Evolutionary conservation across 345 rosid species (phyloP).

Genomic region (Bretschneidera sinensis): DNA sequence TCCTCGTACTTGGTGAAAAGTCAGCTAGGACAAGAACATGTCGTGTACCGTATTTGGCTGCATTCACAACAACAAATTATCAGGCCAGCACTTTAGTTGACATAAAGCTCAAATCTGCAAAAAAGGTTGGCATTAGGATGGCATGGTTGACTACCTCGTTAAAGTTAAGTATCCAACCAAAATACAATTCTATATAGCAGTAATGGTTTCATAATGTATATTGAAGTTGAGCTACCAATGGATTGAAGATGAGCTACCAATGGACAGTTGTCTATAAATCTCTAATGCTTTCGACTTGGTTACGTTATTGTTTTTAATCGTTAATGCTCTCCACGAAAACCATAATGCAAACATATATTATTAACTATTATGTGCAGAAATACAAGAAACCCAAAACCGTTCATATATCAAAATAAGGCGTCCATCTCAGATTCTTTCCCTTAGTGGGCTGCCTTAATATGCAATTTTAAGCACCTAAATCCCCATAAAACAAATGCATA

Average conservation of each 20-base stretch:
- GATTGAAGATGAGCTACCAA: too few species aligned
- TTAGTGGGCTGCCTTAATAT: too few species aligned
- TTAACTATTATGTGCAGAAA: too few species aligned
- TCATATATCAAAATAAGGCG: too few species aligned
- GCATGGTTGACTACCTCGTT: neutral
- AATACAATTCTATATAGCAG: neutral
- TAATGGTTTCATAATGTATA: neutral
- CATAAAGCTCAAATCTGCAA: neutral
- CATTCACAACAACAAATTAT: constrained; percentile 15
- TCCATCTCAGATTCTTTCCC: too few species aligned
- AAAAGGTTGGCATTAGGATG: neutral
- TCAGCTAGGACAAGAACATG: constrained; percentile 82
- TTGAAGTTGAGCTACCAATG: too few species aligned
- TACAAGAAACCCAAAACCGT: too few species aligned
- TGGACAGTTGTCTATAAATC: too few species aligned
- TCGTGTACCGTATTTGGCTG: constrained; percentile 76
- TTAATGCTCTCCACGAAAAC: neutral
- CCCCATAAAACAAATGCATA: too few species aligned
- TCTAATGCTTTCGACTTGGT: neutral
- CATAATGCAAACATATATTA: neutral
- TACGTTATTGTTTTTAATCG: too few species aligned
- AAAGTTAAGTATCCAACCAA: neutral
- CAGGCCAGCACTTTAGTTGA: neutral
- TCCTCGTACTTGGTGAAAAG: constrained; percentile 71
- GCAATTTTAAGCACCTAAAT: too few species aligned